Conservation (phyloP, 164 flowering plant species). For the Stephania japonica region DNA sequence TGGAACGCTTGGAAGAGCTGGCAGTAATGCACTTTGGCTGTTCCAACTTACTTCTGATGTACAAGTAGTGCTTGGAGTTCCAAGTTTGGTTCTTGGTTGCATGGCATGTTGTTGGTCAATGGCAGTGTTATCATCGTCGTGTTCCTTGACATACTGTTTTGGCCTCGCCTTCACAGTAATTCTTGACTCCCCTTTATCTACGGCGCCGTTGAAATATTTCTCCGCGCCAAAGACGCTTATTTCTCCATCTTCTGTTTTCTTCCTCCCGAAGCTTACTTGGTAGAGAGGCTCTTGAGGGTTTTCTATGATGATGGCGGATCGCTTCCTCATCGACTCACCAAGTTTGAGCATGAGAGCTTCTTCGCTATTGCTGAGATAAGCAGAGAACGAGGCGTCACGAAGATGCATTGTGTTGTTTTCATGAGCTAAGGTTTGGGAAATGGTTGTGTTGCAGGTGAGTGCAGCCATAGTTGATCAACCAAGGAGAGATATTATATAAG, state of each 20-base stretch:
- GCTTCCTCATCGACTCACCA: constrained; percentile 20
- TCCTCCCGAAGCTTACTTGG: constrained; percentile 15
- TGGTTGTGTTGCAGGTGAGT: constrained; percentile 20
- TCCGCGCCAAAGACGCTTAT: constrained; percentile 70
- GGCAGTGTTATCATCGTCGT: constrained; percentile 15
- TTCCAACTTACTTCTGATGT: constrained; percentile 69
- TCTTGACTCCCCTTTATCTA: constrained; percentile 24
- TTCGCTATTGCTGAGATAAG: constrained; percentile 29
- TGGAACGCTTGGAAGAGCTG: constrained; percentile 16
- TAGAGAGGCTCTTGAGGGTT: constrained; percentile 12
- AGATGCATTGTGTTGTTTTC: constrained; percentile 12
- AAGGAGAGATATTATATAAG: neutral
- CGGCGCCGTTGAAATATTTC: constrained; percentile 57
- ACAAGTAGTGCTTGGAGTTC: constrained; percentile 45
- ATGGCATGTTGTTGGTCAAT: neutral
- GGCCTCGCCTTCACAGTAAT: constrained; percentile 3
- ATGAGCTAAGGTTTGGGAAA: constrained; percentile 13
- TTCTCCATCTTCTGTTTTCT: constrained; percentile 45
- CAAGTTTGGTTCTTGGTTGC: constrained; percentile 23
- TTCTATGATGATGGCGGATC: neutral
- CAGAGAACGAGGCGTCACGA: constrained; percentile 44
- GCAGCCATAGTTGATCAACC: constrained; percentile 26
- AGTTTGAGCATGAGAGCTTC: constrained; percentile 26
- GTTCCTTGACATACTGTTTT: constrained; percentile 14
- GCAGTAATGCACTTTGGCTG: constrained; percentile 58